Base-by-base conservation (phyloP, 306 rosid genomes). In the Hippophae tibetana region DNA sequence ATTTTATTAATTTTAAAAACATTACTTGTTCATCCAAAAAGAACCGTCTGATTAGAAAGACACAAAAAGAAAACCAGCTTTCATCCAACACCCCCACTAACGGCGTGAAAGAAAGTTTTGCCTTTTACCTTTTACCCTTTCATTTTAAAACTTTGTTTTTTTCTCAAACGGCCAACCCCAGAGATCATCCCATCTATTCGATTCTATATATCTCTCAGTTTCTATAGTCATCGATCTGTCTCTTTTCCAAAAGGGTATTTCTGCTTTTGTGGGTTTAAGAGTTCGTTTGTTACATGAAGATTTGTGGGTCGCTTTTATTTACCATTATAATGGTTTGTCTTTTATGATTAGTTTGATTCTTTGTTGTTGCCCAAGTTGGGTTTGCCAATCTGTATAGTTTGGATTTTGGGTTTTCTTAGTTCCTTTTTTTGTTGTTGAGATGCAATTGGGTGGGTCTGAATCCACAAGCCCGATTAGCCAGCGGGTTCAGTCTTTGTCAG, bases 401-500 rank as follows among this genome's bases (percentile, higher is more conserved):
- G 72, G 73, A 67, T 44, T 61, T 67, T 54, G 44, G 58, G 13
- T 51, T 65, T 62, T 13, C 59, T 56, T 51, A 56, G 5, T 6
- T 62, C 41, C 5, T 67, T 58, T 44, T 56, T 60, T 52, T 40
- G 63, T 31, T 47, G 67, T 42, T 69, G 70, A 66, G 73, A 87
- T 87, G 90, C 79, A 77, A 77, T 80, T 89, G 51, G 68, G 69
- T 79, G 86, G 78, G 82, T 77, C 85, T 12, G 86, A 93, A 66
- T 77, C 94, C 42, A 78, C 65, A 7, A 80, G 72, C 64, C 86
- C 89, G 42, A 66, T 67, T 43, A 70, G 83, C 79, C 79, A 64
- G 42, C 77, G 93, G 86, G 79, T 81, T 67, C 97, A 77, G 58
- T 78, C 86, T 67, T 58, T 82, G 68, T 75, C 97, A 41, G 59